Evolutionary conservation across 139 green algal species (phyloP).

Genomic region (Astrephomene gubernaculifera): DNA sequence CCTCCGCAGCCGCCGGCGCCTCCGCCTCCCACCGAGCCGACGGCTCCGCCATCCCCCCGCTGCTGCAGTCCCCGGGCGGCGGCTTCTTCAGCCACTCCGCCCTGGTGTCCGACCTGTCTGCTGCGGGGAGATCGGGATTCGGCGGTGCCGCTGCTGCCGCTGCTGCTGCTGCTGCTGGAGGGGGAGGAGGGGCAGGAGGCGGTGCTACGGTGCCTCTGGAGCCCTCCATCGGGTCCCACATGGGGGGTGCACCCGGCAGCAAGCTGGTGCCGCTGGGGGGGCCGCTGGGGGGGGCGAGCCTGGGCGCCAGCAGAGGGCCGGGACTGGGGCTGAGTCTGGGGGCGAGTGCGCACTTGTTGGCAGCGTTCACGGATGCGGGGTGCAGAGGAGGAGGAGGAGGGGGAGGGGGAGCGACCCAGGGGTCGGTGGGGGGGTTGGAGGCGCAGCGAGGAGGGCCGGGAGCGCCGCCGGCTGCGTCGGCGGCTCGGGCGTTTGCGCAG

Average conservation of each 20-base stretch:
- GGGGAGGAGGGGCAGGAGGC: not conserved
- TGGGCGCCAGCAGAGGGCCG: not conserved
- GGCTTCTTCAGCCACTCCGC: not conserved
- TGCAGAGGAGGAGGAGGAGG: too few relatives aligned
- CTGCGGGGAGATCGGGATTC: too few relatives aligned
- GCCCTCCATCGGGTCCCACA: constrained; percentile 1
- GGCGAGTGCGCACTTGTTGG: constrained; percentile 17
- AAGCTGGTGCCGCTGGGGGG: constrained; percentile 7
- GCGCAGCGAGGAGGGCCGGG: not conserved
- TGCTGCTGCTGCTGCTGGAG: too few relatives aligned
- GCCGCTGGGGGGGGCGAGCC: not conserved
- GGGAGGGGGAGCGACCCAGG: not conserved
- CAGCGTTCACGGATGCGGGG: constrained; percentile 27
- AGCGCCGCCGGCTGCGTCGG: not conserved
- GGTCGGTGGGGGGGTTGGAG: not conserved
- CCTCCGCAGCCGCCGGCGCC: not conserved
- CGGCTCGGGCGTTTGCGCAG: constrained; percentile 8
- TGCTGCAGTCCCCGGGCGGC: not conserved
- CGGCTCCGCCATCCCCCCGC: not conserved
- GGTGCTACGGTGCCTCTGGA: not conserved
- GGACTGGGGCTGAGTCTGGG: not conserved
- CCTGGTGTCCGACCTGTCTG: too few relatives aligned
- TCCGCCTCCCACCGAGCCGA: not conserved
- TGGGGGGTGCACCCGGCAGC: not conserved
- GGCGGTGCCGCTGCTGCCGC: too few relatives aligned